phyloP scores from a whole-genome alignment of 148 eudicot genomes.

The Chenopodium berlandieri region DNA sequence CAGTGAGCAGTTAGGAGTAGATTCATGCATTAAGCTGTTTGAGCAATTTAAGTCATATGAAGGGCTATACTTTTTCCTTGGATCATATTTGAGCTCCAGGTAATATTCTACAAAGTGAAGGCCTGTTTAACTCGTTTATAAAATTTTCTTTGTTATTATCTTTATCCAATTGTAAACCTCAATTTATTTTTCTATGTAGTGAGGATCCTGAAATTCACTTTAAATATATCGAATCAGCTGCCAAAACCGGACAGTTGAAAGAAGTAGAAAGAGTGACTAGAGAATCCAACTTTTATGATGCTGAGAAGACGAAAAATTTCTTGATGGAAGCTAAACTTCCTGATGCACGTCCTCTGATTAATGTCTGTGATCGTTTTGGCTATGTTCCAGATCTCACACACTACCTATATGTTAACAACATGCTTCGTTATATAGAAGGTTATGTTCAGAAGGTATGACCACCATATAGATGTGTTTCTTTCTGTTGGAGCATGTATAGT shows the following conservation, averaged over 20 bases:
- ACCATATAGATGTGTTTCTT: not conserved
- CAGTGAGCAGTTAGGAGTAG: conserved; percentile 76
- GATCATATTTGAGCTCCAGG: conserved; percentile 91
- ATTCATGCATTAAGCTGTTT: conserved; percentile 76
- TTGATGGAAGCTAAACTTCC: conserved; percentile 94
- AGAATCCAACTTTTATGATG: conserved; percentile 80
- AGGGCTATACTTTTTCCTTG: conserved; percentile 83
- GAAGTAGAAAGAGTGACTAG: conserved; percentile 89
- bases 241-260: conserved; percentile 85
- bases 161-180: not conserved
- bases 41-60: conserved; percentile 92
- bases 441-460: conserved; percentile 89
- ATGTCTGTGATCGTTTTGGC: conserved; percentile 84
- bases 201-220: conserved; percentile 94
- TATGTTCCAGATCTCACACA: conserved; percentile 92
- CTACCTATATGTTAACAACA: conserved; percentile 78
- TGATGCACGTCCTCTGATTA: conserved; percentile 86
- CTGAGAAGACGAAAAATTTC: conserved; percentile 86
- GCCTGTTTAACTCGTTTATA: conserved; percentile 4
- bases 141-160: not conserved
- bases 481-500: conserved; percentile 1
- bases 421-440: conserved; percentile 99
- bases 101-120: conserved; percentile 26
- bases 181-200: conserved; percentile 33
- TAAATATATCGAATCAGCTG: conserved; percentile 86